Evolutionary conservation across 306 rosid genomes (phyloP).

Genomic region (Acacia confusa): DNA sequence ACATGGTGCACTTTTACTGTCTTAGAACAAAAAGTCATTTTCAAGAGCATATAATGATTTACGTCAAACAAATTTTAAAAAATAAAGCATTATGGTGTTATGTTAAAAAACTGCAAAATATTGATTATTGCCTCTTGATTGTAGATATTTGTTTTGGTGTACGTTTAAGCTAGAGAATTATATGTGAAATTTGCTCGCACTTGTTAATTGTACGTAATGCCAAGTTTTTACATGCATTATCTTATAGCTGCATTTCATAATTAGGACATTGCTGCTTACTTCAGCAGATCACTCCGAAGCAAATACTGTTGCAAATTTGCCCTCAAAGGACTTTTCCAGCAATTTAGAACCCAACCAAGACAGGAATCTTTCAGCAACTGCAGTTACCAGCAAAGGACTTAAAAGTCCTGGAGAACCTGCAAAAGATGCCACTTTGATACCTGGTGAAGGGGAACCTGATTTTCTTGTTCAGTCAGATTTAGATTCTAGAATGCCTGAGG

Average conservation of each 20-base stretch:
- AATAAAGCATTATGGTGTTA: neutral
- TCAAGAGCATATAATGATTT: neutral
- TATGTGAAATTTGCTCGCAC: neutral
- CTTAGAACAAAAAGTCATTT: neutral
- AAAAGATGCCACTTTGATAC: constrained; percentile 21
- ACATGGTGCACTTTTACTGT: neutral
- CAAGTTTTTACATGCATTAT: constrained; percentile 5
- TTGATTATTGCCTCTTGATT: constrained; percentile 15
- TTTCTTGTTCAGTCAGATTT: constrained; percentile 18
- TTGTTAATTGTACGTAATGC: neutral
- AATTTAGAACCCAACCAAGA: neutral
- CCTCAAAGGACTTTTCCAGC: constrained; percentile 27
- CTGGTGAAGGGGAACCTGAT: constrained; percentile 19
- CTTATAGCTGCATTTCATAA: constrained; percentile 17
- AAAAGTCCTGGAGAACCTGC: constrained; percentile 21
- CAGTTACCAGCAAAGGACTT: constrained; percentile 25
- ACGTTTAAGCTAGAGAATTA: constrained; percentile 18
- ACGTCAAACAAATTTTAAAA: neutral
- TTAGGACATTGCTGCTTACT: constrained; percentile 16
- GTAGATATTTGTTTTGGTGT: neutral
- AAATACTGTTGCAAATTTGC: constrained; percentile 28
- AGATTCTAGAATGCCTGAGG: constrained; percentile 2
- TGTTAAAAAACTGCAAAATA: neutral
- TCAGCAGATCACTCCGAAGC: constrained; percentile 1
- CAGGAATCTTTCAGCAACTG: constrained; percentile 2